Percentiles rank a stretch among this genome's conserved stretches.
phyloP scores from a whole-genome alignment of 75 land plant species.

The Azolla pinnata region DNA sequence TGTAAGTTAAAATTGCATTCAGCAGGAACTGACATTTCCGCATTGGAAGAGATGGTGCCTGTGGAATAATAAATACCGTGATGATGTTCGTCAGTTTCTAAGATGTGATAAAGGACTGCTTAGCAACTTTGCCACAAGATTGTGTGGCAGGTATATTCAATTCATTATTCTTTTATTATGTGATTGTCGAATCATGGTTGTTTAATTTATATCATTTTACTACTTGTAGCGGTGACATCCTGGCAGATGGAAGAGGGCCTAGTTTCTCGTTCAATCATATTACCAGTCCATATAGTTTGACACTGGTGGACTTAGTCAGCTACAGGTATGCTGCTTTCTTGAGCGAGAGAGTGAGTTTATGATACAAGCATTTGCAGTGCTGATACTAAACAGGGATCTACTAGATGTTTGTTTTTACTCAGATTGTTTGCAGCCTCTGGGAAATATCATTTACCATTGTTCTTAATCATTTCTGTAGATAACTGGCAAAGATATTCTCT shows the following conservation, averaged over 20 bases:
- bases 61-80: slow-evolving; percentile 55
- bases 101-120: slow-evolving; percentile 59
- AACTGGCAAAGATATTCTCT: no score
- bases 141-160: slow-evolving; percentile 60
- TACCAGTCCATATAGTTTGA: slow-evolving; percentile 54
- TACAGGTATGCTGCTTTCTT: slow-evolving; percentile 40
- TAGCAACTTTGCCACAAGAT: slow-evolving; percentile 72
- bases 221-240: slow-evolving; percentile 59
- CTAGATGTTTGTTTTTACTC: no score
- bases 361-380: no score
- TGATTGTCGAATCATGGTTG: background rate
- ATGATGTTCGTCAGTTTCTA: slow-evolving; percentile 65
- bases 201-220: background rate
- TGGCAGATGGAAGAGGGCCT: slow-evolving; percentile 83
- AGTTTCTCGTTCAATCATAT: slow-evolving; percentile 74
- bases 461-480: no score
- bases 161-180: background rate
- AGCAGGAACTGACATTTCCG: slow-evolving; percentile 54
- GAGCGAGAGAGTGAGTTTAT: background rate
- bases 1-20: no score
- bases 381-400: no score
- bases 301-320: slow-evolving; percentile 88
- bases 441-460: no score
- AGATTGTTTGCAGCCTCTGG: no score
- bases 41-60: slow-evolving; percentile 99